Base-by-base conservation (phyloP, 2,329 filamentous ascomycete species). In the Fusarium torreyae region DNA sequence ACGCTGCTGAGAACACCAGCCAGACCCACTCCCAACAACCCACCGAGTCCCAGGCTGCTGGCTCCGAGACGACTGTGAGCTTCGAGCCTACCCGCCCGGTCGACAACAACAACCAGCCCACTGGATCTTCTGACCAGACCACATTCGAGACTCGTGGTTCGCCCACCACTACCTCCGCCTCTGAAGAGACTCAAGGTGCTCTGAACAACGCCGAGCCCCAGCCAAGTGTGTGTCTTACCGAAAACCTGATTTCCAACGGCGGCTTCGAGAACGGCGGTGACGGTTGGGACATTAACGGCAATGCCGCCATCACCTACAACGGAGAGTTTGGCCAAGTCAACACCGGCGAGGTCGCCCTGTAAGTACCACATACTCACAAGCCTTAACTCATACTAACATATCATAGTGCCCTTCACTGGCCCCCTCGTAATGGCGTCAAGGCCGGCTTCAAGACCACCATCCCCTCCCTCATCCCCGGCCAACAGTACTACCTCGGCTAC, bases 381-480 rank as follows among this genome's bases (percentile, higher is more conserved):
- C 8, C 9, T 31, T 13, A 13, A 31, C 28, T 31, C 2, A 6
- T 4, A 4, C 49, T 63, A 34, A 64, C 34, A 9, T 0, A 7
- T 6, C 4, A 14, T 24, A 64, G 62, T 9, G 56, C 42, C 6
- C 14, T 65, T 2, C 39, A 22, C 18, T 66, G 63, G 63, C 63
- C 61, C 24, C 31, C 36, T 17, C 10, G 18, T 2, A 28, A 50
- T 11, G 34, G 38, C 3, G 11, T 38, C 10, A 54, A 54, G 18
- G 55, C 61, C 3, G 22, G 59, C 14, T 46, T 69, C 31, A 39
- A 42, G n/a, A 42, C 39, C 13, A 57, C 46, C 10, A 44, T 66
- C 20, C 24, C 11, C 1, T 26, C 13, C n/a, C 43, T 69, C 17
- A 26, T 11, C 1, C 22, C 49, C 5, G 33, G 28, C 4, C 10